phyloP scores from a whole-genome alignment of 1,284 basidiomycete genomes.

The Volvariella volvacea region DNA sequence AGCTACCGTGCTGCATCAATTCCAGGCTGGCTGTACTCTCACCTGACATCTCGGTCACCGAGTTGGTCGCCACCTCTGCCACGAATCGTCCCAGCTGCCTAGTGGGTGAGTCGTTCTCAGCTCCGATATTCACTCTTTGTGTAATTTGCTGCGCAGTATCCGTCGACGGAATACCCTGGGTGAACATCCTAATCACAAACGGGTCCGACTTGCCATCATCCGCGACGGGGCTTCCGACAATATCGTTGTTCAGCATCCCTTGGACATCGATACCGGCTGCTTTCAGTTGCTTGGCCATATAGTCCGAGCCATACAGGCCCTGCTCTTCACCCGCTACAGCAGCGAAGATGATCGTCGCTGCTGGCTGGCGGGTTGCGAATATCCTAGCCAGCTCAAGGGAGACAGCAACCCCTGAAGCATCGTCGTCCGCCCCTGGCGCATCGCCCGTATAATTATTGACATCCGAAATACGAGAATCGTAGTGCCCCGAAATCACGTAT shows the following conservation, averaged over 20 bases:
- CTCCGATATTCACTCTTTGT: conserved; percentile 32
- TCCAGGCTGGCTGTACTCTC: conserved; percentile 21
- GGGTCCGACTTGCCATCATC: conserved; percentile 39
- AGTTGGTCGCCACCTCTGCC: conserved; percentile 40
- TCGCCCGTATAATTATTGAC: conserved; percentile 35
- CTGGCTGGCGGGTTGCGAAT: conserved; percentile 35
- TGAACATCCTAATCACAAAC: conserved; percentile 42
- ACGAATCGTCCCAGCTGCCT: conserved; percentile 44
- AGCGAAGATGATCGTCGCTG: conserved; percentile 46
- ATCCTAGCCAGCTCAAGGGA: conserved; percentile 44
- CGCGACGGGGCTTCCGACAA: conserved; percentile 41
- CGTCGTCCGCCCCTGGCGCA: conserved; percentile 40
- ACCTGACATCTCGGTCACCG: conserved; percentile 39
- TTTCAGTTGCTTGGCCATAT: conserved; percentile 36
- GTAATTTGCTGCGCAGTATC: conserved; percentile 29
- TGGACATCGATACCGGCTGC: conserved; percentile 40
- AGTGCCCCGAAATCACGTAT: conserved; percentile 50
- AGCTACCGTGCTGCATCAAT: background rate
- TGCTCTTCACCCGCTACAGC: conserved; percentile 50
- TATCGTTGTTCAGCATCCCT: conserved; percentile 48
- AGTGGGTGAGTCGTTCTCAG: conserved; percentile 46
- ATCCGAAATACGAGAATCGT: conserved; percentile 40
- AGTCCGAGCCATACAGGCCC: conserved; percentile 38
- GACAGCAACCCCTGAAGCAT: conserved; percentile 47
- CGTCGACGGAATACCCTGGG: conserved; percentile 38